Conservation (phyloP, 352 stramenopile genomes). For the Phytophthora megakarya region DNA sequence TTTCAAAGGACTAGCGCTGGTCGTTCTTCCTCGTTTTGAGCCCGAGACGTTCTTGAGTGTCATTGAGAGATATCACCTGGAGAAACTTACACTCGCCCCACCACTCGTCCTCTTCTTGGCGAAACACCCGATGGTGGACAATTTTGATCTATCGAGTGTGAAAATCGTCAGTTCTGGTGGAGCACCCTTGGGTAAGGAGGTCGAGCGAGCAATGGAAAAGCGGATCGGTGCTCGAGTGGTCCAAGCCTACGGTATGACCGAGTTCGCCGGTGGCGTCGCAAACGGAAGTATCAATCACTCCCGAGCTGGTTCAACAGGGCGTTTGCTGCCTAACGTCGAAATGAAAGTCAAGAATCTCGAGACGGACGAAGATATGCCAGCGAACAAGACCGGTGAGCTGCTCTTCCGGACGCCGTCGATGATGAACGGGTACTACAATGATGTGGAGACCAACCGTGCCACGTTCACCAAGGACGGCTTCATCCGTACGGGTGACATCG, state of each 20-base stretch:
- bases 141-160: constrained; percentile 87
- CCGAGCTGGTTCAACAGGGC: constrained; percentile 45
- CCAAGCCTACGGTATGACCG: constrained; percentile 73
- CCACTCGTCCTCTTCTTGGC: constrained; percentile 41
- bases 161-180: constrained; percentile 83
- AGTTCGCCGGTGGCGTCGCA: constrained; percentile 45
- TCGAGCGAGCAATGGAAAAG: constrained; percentile 64
- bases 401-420: constrained; percentile 91
- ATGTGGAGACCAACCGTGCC: constrained; percentile 81
- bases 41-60: constrained; percentile 84
- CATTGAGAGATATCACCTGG: too few species aligned
- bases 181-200: constrained; percentile 85
- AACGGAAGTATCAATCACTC: constrained; percentile 40
- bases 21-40: constrained; percentile 92
- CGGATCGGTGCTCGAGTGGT: constrained; percentile 62
- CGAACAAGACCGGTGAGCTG: constrained; percentile 74
- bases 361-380: constrained; percentile 44
- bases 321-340: constrained; percentile 63
- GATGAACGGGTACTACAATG: constrained; percentile 93
- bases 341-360: constrained; percentile 52
- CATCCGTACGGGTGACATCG: constrained; percentile 90
- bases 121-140: constrained; percentile 73
- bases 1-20: constrained; percentile 77
- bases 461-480: constrained; percentile 83
- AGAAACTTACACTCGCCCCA: too few species aligned